phyloP scores from a whole-genome alignment of 1,284 basidiomycete species.

The Malassezia dermatis region DNA sequence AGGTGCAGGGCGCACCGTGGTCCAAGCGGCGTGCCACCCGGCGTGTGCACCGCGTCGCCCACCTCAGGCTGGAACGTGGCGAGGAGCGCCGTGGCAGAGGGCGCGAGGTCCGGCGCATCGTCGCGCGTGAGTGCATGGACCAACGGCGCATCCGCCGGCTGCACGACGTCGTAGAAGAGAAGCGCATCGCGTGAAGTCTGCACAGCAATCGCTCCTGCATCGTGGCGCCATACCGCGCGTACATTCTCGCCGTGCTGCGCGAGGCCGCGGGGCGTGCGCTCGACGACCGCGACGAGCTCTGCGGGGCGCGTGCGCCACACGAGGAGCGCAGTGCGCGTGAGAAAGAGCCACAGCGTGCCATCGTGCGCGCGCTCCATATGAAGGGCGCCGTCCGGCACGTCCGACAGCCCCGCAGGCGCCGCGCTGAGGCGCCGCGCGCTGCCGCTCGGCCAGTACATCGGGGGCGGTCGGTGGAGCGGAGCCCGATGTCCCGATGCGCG shows the following conservation, averaged over 20 bases:
- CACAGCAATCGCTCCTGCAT: conserved; percentile 24
- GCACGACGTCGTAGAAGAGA: conserved; percentile 13
- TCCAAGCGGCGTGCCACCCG: neutral
- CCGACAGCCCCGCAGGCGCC: conserved; percentile 24
- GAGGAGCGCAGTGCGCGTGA: conserved; percentile 26
- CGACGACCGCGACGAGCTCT: conserved; percentile 35
- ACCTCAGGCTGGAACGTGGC: conserved; percentile 30
- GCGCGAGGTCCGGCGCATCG: conserved; percentile 11
- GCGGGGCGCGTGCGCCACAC: conserved; percentile 36
- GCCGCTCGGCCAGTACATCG: conserved; percentile 44
- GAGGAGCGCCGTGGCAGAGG: conserved; percentile 21
- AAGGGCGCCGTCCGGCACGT: conserved; percentile 16
- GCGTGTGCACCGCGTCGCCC: conserved; percentile 23
- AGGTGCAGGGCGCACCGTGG: conserved; percentile 24
- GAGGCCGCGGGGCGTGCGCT: conserved; percentile 32
- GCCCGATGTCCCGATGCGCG: neutral
- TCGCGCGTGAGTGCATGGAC: neutral
- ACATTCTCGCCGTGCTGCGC: conserved; percentile 37
- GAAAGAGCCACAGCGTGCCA: conserved; percentile 30
- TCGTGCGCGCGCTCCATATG: conserved; percentile 31
- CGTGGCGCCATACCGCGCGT: conserved; percentile 29
- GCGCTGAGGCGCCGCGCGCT: conserved; percentile 34
- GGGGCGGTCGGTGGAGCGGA: neutral
- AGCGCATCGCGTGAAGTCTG: conserved; percentile 4
- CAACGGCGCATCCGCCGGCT: neutral